Conservation (phyloP, 352 stramenopile species). For the Phytophthora pinifolia region DNA sequence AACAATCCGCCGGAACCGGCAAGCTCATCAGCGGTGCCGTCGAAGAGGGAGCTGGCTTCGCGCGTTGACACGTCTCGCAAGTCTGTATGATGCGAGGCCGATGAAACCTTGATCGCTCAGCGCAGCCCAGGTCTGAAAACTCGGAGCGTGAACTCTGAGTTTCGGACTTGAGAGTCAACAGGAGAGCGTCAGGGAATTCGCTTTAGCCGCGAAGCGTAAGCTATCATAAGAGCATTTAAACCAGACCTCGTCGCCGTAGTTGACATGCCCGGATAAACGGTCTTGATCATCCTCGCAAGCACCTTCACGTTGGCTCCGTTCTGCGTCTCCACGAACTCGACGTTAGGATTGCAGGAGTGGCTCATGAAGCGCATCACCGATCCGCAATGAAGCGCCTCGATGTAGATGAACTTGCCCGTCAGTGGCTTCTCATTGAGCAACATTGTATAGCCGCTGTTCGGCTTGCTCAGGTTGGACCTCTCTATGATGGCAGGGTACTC, state of each 20-base stretch:
- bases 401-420: not conserved
- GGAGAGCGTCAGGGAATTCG: no score
- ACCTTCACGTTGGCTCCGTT: not conserved
- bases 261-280: not conserved
- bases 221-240: not conserved
- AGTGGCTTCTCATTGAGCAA: not conserved
- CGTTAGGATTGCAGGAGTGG: not conserved
- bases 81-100: no score
- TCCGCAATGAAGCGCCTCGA: slow-evolving; percentile 3
- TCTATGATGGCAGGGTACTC: not conserved
- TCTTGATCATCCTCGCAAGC: not conserved
- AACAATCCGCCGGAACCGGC: no score
- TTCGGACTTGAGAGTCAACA: no score
- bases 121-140: no score
- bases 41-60: no score
- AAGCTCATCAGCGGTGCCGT: no score
- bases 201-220: no score
- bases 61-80: no score
- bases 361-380: not conserved
- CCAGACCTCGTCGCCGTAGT: not conserved
- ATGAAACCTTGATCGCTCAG: no score
- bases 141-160: no score
- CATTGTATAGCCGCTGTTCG: slow-evolving; percentile 1
- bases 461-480: not conserved
- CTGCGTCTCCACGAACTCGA: not conserved